Base-by-base conservation (phyloP, 164 flowering plant genomes). In the Sedum album region DNA sequence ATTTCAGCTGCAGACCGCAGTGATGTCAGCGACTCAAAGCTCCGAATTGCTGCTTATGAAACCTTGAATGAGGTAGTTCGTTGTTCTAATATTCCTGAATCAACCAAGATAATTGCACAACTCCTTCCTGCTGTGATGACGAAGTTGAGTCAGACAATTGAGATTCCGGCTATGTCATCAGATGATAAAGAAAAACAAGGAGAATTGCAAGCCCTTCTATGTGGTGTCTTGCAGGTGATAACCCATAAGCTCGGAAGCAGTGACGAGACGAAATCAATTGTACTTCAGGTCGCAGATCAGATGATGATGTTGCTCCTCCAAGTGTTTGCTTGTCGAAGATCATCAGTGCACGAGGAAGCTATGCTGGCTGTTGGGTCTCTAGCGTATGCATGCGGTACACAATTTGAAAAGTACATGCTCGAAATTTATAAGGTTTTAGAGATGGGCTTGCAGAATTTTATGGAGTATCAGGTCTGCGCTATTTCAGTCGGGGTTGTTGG, bases 361-460 rank as follows among this genome's bases (percentile, higher is more conserved):
- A 83, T 85, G 87, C 87, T 85, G 65, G 87, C 85, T 0, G 80
- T 85, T 69, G 89, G 89, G 26, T 85, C 89, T 57, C 76, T 85
- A 66, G 87, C 87, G 4, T 83, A 83, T 72, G 75, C 82, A 23
- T 57, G 82, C 11, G 87, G 89, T 7, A 38, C 83, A 1, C 83
- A 82, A 66, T 85, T 83, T n/a, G n/a, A n/a, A n/a, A n/a, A n/a
- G n/a, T n/a, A n/a, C n/a, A n/a, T n/a, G n/a, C n/a, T n/a, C n/a
- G n/a, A n/a, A n/a, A n/a, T n/a, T n/a, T n/a, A n/a, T n/a, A n/a
- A n/a, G n/a, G n/a, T n/a, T n/a, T n/a, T n/a, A n/a, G n/a, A n/a
- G n/a, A n/a, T n/a, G n/a, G n/a, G n/a, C n/a, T n/a, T n/a, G n/a
- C n/a, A n/a, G 61, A 83, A 83, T 80, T 83, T 82, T 73, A n/a